These are phyloP conservation scores for Rhodofomes roseus DNA, from an alignment of 1,284 basidiomycete species.

Conservation along the genomic window DNA sequence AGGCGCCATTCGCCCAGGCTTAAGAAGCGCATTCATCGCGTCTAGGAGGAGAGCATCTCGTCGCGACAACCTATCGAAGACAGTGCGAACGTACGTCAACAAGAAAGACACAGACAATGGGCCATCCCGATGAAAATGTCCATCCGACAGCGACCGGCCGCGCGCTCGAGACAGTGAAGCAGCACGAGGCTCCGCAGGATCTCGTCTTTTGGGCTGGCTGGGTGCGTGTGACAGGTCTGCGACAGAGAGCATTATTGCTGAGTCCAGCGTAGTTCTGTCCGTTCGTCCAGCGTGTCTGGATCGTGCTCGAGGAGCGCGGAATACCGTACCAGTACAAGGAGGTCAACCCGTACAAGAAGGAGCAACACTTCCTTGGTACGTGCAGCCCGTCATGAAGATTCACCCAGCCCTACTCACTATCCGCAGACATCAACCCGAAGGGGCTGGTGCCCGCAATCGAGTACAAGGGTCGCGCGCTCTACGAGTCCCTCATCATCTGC, in stretches of 20 bases:
- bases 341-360: constrained; percentile 71
- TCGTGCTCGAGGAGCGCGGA: constrained; percentile 60
- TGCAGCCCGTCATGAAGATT: neutral
- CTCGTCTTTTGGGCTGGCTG: constrained; percentile 62
- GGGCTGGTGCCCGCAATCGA: constrained; percentile 65
- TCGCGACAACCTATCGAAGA: too few species aligned
- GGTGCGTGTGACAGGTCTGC: constrained; percentile 31
- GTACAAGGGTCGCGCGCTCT: constrained; percentile 52
- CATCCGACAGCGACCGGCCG: constrained; percentile 55
- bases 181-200: constrained; percentile 47
- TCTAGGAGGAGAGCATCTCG: too few species aligned
- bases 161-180: constrained; percentile 49
- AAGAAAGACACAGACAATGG: too few species aligned
- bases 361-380: constrained; percentile 52
- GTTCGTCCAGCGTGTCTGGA: constrained; percentile 67
- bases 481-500: constrained; percentile 57
- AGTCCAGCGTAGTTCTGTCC: constrained; percentile 53
- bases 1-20: too few species aligned
- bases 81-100: too few species aligned
- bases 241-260: neutral
- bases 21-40: too few species aligned
- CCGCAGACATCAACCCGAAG: constrained; percentile 57
- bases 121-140: constrained; percentile 43
- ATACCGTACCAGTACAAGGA: constrained; percentile 65
- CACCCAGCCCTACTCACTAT: neutral